phyloP scores from a whole-genome alignment of 495 filamentous ascomycete genomes.

The Daldinia grandis region DNA sequence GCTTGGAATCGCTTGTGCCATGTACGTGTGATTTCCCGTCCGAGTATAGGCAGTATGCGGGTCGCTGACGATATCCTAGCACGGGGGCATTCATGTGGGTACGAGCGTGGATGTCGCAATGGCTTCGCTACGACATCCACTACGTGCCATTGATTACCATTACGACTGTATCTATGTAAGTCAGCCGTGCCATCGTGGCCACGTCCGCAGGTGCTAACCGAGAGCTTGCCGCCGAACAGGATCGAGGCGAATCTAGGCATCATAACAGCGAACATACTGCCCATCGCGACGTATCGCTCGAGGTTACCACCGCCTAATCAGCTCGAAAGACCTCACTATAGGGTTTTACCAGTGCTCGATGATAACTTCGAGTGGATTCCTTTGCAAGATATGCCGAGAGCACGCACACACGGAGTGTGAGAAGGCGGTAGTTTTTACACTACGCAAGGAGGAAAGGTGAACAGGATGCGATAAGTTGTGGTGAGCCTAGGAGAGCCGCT shows the following conservation, averaged over 20 bases:
- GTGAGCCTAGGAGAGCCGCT: too few relatives aligned
- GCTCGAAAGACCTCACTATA: neutral
- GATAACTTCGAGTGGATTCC: neutral
- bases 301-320: neutral
- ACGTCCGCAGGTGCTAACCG: neutral
- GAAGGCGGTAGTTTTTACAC: neutral
- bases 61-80: neutral
- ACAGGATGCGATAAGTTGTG: neutral
- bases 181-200: neutral
- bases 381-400: neutral
- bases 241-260: neutral
- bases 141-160: neutral
- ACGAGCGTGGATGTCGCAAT: neutral
- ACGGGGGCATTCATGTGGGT: neutral
- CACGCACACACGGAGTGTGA: neutral
- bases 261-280: neutral
- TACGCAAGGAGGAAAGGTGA: neutral
- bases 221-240: neutral
- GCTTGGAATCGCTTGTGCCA: neutral
- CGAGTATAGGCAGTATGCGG: neutral
- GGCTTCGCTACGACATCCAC: neutral
- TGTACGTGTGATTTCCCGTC: neutral
- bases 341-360: neutral
- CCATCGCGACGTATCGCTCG: neutral
- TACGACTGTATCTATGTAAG: neutral